A percentile compares a stretch with the other conserved stretches of the same genome.
Conservation (phyloP, 805 yeast genomes). For the Sugiyamaella mastotermitis region DNA sequence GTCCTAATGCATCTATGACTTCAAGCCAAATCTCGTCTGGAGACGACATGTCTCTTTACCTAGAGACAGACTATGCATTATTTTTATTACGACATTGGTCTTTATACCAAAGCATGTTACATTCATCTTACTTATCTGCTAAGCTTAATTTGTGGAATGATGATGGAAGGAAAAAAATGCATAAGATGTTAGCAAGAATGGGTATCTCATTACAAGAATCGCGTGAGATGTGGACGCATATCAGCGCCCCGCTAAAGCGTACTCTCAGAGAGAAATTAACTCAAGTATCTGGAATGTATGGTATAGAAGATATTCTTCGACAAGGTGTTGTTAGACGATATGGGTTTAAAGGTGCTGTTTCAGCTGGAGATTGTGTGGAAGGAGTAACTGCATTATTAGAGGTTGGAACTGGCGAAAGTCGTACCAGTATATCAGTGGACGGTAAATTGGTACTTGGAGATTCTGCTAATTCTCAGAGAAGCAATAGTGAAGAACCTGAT, state of each 20-base stretch:
- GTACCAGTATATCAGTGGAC: slow-evolving; percentile 2
- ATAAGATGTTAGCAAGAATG: slow-evolving; percentile 93
- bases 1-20: slow-evolving; percentile 28
- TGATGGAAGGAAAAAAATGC: slow-evolving; percentile 79
- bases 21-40: slow-evolving; percentile 4
- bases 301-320: slow-evolving; percentile 72
- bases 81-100: slow-evolving; percentile 91
- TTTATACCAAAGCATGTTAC: slow-evolving; percentile 80
- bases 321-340: slow-evolving; percentile 83
- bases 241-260: slow-evolving; percentile 74
- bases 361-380: slow-evolving; percentile 93
- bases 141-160: slow-evolving; percentile 85
- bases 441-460: too few species aligned
- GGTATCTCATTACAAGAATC: slow-evolving; percentile 88
- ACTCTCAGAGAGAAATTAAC: slow-evolving; percentile 63
- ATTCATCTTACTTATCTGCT: slow-evolving; percentile 87
- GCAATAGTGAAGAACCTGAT: not conserved
- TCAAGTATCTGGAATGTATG: slow-evolving; percentile 67
- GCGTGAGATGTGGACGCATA: slow-evolving; percentile 85
- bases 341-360: slow-evolving; percentile 80
- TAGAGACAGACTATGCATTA: slow-evolving; percentile 80
- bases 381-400: slow-evolving; percentile 81
- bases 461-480: not conserved
- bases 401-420: slow-evolving; percentile 19
- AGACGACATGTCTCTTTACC: slow-evolving; percentile 38